Evolutionary conservation across 2,329 filamentous ascomycete genomes (phyloP), one percentile per base, ranked within the genome.

Genomic region (Epicoccum sorghinum): DNA sequence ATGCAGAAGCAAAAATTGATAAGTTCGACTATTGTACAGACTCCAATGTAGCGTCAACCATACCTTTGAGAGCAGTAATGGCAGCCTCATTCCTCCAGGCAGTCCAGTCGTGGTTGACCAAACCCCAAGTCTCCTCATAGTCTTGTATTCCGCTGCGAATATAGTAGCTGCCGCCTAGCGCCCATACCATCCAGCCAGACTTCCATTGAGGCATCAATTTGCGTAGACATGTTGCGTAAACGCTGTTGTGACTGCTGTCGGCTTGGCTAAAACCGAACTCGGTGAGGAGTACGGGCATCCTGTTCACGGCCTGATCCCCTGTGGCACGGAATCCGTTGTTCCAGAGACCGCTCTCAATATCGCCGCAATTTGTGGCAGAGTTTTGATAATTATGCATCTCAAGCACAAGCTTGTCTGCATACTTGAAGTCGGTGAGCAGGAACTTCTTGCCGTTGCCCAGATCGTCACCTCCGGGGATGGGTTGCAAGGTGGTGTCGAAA

Each of bases 381-480:
- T 78, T 83, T 55, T 83, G 75, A 68, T 87, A 87, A 72, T 84
- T 86, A 76, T 87, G 84, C 8, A 86, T 74, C 68, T 87, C 84
- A 2, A 86, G 76, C 7, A 84, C 83, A 0, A 86, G 75, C 72
- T 86, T 86, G 62, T 84, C 70, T 1, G 71, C 71, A 66, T 80
- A 83, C 1, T 72, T 58, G 60, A 85, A 86, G 61, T 82, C 79
- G 12, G 62, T 62, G 3, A 74, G 66, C 47, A 63, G 71, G 62
- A 84, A 86, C 13, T 73, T 77, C 12, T 71, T 79, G 13, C 80
- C 76, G 0, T 81, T 80, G 7, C 78, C 76, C 5, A 86, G 73
- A 3, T 79, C 76, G 0, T 75, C 76, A 7, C 80, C 81, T 2
- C 74, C 72, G 14, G 82, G 78, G 4, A 86, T 76, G 6, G 83